phyloP scores from a whole-genome alignment of 2,329 filamentous ascomycete species.

The Penicillium sp. region DNA sequence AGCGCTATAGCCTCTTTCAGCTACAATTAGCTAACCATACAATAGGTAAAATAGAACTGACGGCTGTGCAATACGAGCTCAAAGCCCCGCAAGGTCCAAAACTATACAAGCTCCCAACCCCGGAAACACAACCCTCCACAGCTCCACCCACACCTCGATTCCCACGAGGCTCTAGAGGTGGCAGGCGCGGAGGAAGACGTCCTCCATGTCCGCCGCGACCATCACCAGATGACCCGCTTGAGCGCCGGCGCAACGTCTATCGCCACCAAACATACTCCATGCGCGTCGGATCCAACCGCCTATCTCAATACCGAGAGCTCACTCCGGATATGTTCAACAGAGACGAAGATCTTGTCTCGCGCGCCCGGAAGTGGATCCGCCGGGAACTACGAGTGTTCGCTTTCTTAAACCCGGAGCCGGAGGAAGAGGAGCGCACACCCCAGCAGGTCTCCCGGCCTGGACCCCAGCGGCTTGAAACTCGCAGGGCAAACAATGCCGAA shows the following conservation, averaged over 20 bases:
- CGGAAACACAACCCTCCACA: conserved; percentile 16
- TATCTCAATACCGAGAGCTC: conserved; percentile 75
- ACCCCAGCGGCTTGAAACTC: conserved; percentile 36
- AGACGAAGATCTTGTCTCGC: conserved; percentile 69
- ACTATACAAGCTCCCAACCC: conserved; percentile 56
- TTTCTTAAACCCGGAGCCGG: conserved; percentile 58
- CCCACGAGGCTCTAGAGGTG: conserved; percentile 8
- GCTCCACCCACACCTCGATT: conserved; percentile 3
- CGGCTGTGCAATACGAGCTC: conserved; percentile 67
- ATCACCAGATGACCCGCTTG: conserved; percentile 49
- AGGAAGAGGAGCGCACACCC: conserved; percentile 18
- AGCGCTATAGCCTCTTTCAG: not conserved
- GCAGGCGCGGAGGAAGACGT: conserved; percentile 21
- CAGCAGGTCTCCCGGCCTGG: conserved; percentile 27
- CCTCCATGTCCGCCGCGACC: conserved; percentile 28
- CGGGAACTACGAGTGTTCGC: conserved; percentile 82
- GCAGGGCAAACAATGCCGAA: conserved; percentile 70
- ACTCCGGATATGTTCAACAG: conserved; percentile 65
- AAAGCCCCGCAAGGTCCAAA: conserved; percentile 56
- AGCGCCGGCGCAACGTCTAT: conserved; percentile 72
- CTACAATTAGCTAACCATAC: not conserved
- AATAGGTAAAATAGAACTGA: conserved; percentile 54
- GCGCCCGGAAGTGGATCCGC: conserved; percentile 78
- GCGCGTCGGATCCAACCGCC: conserved; percentile 77
- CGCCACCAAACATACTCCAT: conserved; percentile 70